Percentiles rank a stretch among this genome's conserved stretches.
These are phyloP conservation scores for Candida pseudoviswanathii DNA, from an alignment of 1,139 yeast genomes.

Conservation along the genomic window DNA sequence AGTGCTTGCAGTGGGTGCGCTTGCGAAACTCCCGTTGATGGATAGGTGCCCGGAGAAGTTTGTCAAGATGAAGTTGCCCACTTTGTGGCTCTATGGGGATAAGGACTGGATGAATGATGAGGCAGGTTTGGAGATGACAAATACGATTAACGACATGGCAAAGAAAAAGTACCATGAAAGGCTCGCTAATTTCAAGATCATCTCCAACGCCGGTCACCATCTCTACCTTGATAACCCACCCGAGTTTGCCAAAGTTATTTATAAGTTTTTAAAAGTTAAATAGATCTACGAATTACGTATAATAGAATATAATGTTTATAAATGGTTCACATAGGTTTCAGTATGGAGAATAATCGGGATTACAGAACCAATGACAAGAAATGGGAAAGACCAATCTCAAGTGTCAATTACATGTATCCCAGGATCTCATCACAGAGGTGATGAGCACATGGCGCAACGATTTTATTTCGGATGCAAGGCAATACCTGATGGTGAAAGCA, in stretches of 20 bases:
- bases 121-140: conserved; percentile 44
- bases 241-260: conserved; percentile 35
- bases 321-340: no score
- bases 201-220: conserved; percentile 74
- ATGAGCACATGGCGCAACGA: no score
- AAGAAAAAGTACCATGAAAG: conserved; percentile 15
- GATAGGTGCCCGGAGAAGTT: conserved; percentile 45
- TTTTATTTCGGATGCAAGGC: no score
- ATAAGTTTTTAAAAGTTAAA: conserved; percentile 31
- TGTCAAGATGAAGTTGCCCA: conserved; percentile 40
- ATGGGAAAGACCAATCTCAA: no score
- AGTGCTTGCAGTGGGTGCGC: conserved; percentile 40
- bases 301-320: not conserved
- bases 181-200: conserved; percentile 41
- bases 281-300: no score
- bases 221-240: conserved; percentile 71
- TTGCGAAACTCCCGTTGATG: conserved; percentile 44
- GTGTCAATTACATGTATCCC: no score
- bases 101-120: conserved; percentile 52
- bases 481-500: no score
- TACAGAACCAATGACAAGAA: no score
- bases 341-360: no score
- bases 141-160: conserved; percentile 41
- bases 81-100: conserved; percentile 50
- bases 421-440: no score